Percentiles rank a stretch among this genome's conserved stretches.
phyloP scores from a whole-genome alignment of 208 protist genomes.

The Naegleria fowleri region DNA sequence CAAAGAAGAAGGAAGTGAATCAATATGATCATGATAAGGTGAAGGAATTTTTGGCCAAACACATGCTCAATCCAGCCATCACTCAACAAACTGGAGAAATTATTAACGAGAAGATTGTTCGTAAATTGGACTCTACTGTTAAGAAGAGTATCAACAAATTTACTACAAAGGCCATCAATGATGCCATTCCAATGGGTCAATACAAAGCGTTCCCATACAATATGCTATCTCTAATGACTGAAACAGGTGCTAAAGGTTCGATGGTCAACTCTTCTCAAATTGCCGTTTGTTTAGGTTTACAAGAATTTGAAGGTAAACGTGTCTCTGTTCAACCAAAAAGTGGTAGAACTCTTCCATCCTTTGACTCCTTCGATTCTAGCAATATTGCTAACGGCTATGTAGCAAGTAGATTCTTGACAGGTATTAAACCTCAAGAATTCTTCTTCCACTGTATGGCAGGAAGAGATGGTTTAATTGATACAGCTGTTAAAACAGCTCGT shows the following conservation, averaged over 20 bases:
- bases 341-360: slow-evolving; percentile 91
- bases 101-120: not conserved
- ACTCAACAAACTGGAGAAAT: not conserved
- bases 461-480: slow-evolving; percentile 99
- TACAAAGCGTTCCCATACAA: slow-evolving; percentile 91
- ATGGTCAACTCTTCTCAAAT: slow-evolving; percentile 98
- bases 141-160: slow-evolving; percentile 27
- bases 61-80: not conserved
- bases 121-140: slow-evolving; percentile 28
- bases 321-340: slow-evolving; percentile 84
- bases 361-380: slow-evolving; percentile 66
- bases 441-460: slow-evolving; percentile 99
- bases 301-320: slow-evolving; percentile 96
- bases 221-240: slow-evolving; percentile 95
- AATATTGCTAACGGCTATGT: slow-evolving; percentile 77
- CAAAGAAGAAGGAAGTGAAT: not conserved
- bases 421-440: slow-evolving; percentile 96
- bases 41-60: not conserved
- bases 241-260: slow-evolving; percentile 95
- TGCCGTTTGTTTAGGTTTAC: slow-evolving; percentile 87
- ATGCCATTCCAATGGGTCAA: slow-evolving; percentile 11
- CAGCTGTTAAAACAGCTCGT: slow-evolving; percentile 98
- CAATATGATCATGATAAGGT: not conserved
- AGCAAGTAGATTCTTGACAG: slow-evolving; percentile 94
- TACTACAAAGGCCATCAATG: slow-evolving; percentile 25